Evolutionary conservation across 208 protist species (phyloP).

Genomic region (Angomonas ambiguus): DNA sequence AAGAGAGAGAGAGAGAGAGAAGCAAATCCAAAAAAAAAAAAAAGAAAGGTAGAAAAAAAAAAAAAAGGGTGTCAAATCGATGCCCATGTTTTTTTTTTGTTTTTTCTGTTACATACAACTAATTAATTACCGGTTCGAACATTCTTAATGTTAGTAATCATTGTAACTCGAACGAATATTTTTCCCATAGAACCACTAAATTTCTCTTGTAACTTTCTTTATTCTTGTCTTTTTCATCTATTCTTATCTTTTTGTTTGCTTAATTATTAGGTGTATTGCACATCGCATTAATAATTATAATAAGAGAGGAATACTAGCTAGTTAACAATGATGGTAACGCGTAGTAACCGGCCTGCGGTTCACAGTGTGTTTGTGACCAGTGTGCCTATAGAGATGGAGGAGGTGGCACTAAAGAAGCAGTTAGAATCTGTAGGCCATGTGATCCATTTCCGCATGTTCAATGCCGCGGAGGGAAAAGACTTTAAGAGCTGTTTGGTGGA

Average conservation of each 20-base stretch:
- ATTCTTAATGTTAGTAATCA: too few species aligned
- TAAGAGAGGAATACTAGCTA: background rate
- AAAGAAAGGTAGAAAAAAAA: too few species aligned
- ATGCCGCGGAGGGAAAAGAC: slow-evolving; percentile 56
- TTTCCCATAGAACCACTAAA: background rate
- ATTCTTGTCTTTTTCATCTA: background rate
- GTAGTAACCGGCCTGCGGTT: slow-evolving; percentile 6
- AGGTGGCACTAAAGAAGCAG: slow-evolving; percentile 55
- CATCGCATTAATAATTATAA: slow-evolving; percentile 2
- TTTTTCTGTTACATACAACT: background rate
- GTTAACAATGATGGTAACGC: background rate
- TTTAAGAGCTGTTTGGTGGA: slow-evolving; percentile 74
- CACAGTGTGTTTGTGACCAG: slow-evolving; percentile 79
- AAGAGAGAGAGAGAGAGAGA: too few species aligned
- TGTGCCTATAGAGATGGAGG: slow-evolving; percentile 64
- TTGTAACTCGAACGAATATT: too few species aligned
- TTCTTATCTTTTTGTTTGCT: background rate
- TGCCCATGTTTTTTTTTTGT: background rate
- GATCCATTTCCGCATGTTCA: slow-evolving; percentile 61
- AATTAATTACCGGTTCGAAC: background rate
- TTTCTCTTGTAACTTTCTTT: background rate
- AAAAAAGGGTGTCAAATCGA: too few species aligned
- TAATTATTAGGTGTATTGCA: too few species aligned
- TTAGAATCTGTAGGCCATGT: slow-evolving; percentile 85
- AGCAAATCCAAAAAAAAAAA: background rate